A percentile compares a stretch with the other conserved stretches of the same genome.
Evolutionary conservation across 495 filamentous ascomycete genomes (phyloP).

Genomic region (Chlorociboria aeruginascens): DNA sequence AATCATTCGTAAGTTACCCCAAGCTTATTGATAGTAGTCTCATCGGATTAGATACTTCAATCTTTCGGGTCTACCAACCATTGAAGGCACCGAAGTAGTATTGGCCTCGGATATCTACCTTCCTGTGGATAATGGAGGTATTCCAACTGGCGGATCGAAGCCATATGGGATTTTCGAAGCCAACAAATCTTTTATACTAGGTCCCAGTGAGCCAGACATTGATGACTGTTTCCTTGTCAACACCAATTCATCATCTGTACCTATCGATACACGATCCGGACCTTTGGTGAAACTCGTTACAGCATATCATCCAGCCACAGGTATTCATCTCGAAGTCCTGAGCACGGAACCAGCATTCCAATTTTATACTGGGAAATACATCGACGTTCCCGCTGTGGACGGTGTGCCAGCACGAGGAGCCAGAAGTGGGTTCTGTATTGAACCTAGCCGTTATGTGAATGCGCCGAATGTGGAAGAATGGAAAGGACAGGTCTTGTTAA

Average conservation of each 20-base stretch:
- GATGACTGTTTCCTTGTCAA: constrained; percentile 86
- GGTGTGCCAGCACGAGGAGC: constrained; percentile 48
- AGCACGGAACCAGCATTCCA: constrained; percentile 95
- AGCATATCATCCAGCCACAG: constrained; percentile 57
- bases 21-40: background rate
- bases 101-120: constrained; percentile 63
- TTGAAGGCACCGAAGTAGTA: constrained; percentile 63
- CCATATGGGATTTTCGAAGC: constrained; percentile 49
- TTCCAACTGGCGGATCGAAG: constrained; percentile 45
- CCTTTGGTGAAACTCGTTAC: constrained; percentile 52
- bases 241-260: constrained; percentile 41
- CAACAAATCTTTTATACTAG: constrained; percentile 56
- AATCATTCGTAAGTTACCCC: constrained; percentile 69
- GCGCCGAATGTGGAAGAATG: constrained; percentile 70
- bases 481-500: constrained; percentile 62
- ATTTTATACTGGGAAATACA: constrained; percentile 83
- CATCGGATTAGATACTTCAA: constrained; percentile 74
- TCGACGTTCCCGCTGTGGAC: constrained; percentile 57
- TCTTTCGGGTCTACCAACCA: constrained; percentile 51
- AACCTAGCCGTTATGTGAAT: constrained; percentile 85
- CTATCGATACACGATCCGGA: constrained; percentile 61
- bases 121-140: constrained; percentile 55
- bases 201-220: constrained; percentile 54
- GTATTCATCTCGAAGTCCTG: constrained; percentile 68
- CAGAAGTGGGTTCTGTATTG: constrained; percentile 75